Base-by-base conservation (phyloP, 176 grass and related monocot genomes). In the Calamus simplicifolius region DNA sequence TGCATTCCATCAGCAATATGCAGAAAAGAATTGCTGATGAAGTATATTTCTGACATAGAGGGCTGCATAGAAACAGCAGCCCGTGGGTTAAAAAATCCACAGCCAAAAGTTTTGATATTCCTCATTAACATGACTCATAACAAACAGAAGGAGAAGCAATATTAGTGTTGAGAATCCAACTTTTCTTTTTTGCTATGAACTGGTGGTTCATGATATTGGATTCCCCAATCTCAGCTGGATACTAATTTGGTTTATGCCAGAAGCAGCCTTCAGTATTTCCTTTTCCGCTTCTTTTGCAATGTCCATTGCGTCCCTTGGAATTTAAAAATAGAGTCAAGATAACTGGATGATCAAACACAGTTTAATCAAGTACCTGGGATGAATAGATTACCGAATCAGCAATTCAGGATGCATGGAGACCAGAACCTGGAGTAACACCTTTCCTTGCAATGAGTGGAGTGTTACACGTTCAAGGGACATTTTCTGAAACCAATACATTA, bases 221-320 rank as follows among this genome's bases (percentile, higher is more conserved):
- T 75, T 75, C 16, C 87, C 84, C 62, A 97, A 75, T 63, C 78
- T 85, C 31, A 88, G 73, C 31, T 97, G 92, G 49, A 91, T 63
- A 27, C 87, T 91, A 49, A 97, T 81, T 75, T 97, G 72, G 73
- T 82, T 80, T 87, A 97, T 82, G 56, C 80, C 82, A 3, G 78
- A 50, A 56, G 81, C 81, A 57, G 84, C 72, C 66, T 72, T 75
- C 64, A 91, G 58, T 72, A 97, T 91, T 72, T 85, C 78, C 78
- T 78, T 77, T 72, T 97, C 80, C 0, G 80, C 87, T 73, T 75
- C 65, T 63, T 80, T 80, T 57, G 92, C 87, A 19, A 91, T 82
- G 14, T 78, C 79, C 83, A 82, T 88, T 25, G 87, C 92, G 71
- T 97, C 87, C 51, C 92, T 97, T 71, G 18, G 43, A 25, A 5